A percentile compares a stretch with the other conserved stretches of the same genome.
Evolutionary conservation across 371 early-diverging fungal species (phyloP).

Genomic region (Apophysomyces ossiformis): DNA sequence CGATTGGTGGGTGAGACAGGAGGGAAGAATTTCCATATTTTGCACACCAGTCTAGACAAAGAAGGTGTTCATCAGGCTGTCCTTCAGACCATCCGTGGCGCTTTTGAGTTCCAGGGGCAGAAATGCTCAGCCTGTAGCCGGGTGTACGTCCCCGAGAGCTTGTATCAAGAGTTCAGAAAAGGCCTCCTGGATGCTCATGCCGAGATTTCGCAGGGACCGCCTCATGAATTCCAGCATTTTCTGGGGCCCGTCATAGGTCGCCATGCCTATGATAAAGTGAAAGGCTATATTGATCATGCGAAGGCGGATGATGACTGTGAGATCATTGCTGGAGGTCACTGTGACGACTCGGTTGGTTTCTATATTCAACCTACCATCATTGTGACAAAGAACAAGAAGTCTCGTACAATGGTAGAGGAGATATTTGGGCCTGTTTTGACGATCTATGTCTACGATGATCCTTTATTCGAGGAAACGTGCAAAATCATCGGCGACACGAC

Average conservation of each 20-base stretch:
- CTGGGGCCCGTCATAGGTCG: constrained; percentile 85
- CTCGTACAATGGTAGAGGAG: constrained; percentile 91
- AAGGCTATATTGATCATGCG: constrained; percentile 84
- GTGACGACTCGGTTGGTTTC: constrained; percentile 88
- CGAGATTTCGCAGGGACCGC: constrained; percentile 87
- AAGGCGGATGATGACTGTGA: constrained; percentile 63
- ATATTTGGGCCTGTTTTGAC: constrained; percentile 98
- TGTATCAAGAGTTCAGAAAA: constrained; percentile 78
- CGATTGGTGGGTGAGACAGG: constrained; percentile 97
- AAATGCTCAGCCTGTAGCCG: constrained; percentile 97
- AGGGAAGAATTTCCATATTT: constrained; percentile 96
- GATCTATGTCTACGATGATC: constrained; percentile 88
- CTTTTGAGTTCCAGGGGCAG: constrained; percentile 97
- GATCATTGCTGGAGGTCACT: constrained; percentile 83
- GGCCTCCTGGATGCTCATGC: constrained; percentile 67
- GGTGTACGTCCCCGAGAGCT: constrained; percentile 86
- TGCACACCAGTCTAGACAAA: constrained; percentile 70
- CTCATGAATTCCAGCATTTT: constrained; percentile 84
- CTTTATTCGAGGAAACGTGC: constrained; percentile 74
- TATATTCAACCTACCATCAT: constrained; percentile 93
- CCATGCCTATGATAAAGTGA: constrained; percentile 93
- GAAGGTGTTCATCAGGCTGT: constrained; percentile 69
- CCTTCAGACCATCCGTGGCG: constrained; percentile 86
- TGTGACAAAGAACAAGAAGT: constrained; percentile 81
- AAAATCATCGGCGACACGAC: constrained; percentile 83